Percentiles rank a stretch among this genome's conserved stretches.
These are phyloP conservation scores for Lactifluus pinguis DNA, from an alignment of 768 basidiomycete genomes.

Conservation along the genomic window DNA sequence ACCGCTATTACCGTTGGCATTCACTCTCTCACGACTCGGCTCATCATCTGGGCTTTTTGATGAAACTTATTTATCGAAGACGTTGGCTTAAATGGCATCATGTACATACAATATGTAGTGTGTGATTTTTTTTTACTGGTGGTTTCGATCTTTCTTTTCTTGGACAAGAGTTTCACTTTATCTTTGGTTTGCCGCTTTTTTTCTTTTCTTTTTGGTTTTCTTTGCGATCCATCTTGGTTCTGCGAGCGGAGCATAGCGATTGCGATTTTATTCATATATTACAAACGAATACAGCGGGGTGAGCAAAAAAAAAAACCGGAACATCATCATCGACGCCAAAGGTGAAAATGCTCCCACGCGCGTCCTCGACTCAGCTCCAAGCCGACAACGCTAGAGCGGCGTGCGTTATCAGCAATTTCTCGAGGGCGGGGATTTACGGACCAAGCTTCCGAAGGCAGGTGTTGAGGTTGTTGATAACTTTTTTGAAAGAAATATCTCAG, in stretches of 20 bases:
- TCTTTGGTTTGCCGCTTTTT: neutral
- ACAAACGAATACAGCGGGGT: neutral
- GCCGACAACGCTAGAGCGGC: no score
- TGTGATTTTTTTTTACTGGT: neutral
- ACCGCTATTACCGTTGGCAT: constrained; percentile 4
- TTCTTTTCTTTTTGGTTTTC: neutral
- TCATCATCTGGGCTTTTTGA: neutral
- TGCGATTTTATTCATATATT: neutral
- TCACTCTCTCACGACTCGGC: neutral
- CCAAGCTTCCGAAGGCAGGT: no score
- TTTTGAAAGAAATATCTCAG: no score
- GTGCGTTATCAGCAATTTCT: no score
- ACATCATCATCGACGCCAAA: neutral
- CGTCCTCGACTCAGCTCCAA: no score
- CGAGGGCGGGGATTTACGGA: no score
- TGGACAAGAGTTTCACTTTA: neutral
- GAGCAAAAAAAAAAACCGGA: neutral
- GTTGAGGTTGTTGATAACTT: no score
- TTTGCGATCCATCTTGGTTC: neutral
- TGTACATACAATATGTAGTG: neutral
- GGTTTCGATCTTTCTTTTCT: neutral
- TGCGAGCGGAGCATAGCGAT: neutral
- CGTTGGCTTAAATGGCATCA: neutral
- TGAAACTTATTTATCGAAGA: neutral
- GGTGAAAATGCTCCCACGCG: neutral